Conservation (phyloP, 2,329 filamentous ascomycete genomes). For the Juglanconis juglandina region DNA sequence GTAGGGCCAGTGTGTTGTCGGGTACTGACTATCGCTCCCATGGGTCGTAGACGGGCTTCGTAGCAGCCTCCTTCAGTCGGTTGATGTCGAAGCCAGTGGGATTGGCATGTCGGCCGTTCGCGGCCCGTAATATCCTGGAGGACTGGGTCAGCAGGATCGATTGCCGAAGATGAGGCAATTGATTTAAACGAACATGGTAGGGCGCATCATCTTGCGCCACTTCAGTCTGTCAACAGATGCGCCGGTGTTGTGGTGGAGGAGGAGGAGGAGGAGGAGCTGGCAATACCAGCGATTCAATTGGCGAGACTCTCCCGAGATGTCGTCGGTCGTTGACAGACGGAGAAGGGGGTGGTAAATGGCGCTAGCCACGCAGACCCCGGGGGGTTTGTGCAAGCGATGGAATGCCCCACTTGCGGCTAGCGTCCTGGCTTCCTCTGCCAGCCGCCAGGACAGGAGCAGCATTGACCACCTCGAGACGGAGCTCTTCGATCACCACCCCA, state of each 20-base stretch:
- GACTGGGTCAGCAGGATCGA: slow-evolving; percentile 3
- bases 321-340: not conserved
- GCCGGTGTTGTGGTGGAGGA: slow-evolving; percentile 3
- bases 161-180: not conserved
- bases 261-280: not conserved
- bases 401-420: too few species aligned
- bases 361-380: too few species aligned
- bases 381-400: too few species aligned
- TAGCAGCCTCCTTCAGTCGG: slow-evolving; percentile 71
- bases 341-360: too few species aligned
- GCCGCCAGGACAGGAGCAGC: too few species aligned
- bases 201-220: slow-evolving; percentile 32
- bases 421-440: too few species aligned
- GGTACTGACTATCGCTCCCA: slow-evolving; percentile 61
- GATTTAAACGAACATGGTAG: slow-evolving; percentile 31
- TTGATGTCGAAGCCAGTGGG: slow-evolving; percentile 90
- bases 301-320: not conserved
- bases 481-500: too few species aligned
- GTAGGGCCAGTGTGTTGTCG: not conserved
- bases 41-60: slow-evolving; percentile 60
- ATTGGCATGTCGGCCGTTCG: slow-evolving; percentile 59
- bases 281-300: not conserved
- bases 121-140: slow-evolving; percentile 48
- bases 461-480: too few species aligned
- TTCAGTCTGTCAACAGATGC: slow-evolving; percentile 11